Conservation (phyloP, 1,284 basidiomycete genomes). For the Agaricales sp. region DNA sequence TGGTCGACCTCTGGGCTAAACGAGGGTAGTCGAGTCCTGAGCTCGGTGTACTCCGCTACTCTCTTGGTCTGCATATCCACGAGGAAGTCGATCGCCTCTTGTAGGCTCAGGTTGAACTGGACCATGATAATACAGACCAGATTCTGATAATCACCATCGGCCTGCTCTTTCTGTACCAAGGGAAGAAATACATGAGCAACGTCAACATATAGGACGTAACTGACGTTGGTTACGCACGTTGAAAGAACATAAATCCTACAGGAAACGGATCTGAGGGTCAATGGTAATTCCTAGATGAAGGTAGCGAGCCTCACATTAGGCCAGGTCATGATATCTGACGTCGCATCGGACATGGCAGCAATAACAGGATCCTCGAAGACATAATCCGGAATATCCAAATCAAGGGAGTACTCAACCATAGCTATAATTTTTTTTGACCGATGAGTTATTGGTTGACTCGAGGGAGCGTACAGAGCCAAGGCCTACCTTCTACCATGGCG, state of each 20-base stretch:
- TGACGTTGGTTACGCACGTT: constrained; percentile 22
- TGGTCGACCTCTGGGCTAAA: constrained; percentile 30
- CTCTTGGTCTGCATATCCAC: constrained; percentile 31
- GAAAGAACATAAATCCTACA: constrained; percentile 40
- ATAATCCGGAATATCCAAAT: constrained; percentile 31
- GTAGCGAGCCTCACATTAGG: constrained; percentile 28
- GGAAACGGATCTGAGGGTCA: not conserved
- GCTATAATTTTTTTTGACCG: no score
- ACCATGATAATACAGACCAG: constrained; percentile 37
- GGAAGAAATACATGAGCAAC: constrained; percentile 6
- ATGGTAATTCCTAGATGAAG: constrained; percentile 7
- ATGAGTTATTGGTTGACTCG: no score
- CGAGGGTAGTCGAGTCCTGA: constrained; percentile 28
- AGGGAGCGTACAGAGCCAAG: constrained; percentile 5
- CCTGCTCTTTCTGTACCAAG: constrained; percentile 32
- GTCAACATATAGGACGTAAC: constrained; percentile 5
- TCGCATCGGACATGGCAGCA: constrained; percentile 31
- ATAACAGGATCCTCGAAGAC: constrained; percentile 31
- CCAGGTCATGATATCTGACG: constrained; percentile 38
- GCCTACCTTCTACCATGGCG: constrained; percentile 32
- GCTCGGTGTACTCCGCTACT: constrained; percentile 27
- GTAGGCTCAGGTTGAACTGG: constrained; percentile 30
- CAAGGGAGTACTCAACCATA: constrained; percentile 36
- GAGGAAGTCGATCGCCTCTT: constrained; percentile 30
- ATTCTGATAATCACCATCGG: constrained; percentile 39